These are phyloP conservation scores for Sporothrix curviconia DNA, from an alignment of 2,329 filamentous ascomycete genomes.

Conservation along the genomic window DNA sequence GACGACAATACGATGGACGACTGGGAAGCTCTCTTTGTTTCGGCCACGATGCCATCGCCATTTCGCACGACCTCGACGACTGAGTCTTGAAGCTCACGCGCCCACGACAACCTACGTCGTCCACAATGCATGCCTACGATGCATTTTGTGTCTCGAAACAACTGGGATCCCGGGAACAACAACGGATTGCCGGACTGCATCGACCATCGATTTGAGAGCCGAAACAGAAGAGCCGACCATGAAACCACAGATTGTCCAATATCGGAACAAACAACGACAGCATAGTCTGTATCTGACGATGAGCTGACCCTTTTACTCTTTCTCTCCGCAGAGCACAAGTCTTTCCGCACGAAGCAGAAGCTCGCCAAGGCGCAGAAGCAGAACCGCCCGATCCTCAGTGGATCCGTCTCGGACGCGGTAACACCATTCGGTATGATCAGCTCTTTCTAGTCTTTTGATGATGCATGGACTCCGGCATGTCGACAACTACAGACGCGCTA, in stretches of 20 bases:
- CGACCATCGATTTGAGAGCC: too few species aligned
- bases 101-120: background rate
- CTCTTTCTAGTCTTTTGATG: background rate
- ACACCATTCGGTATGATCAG: constrained; percentile 91
- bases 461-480: background rate
- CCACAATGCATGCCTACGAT: background rate
- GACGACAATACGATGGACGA: background rate
- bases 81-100: too few species aligned
- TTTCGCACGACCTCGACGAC: background rate
- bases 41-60: background rate
- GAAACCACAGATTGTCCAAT: background rate
- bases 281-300: too few species aligned
- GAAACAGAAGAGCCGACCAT: background rate
- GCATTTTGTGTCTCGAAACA: background rate
- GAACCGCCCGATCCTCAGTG: constrained; percentile 99
- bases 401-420: constrained; percentile 96
- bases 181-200: too few species aligned
- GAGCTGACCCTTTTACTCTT: too few species aligned
- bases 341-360: constrained; percentile 99
- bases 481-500: background rate
- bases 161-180: background rate
- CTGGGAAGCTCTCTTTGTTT: background rate
- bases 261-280: constrained; percentile 15
- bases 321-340: constrained; percentile 79
- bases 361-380: constrained; percentile 99